Conservation (phyloP, 1,284 basidiomycete species). For the Vanrija pseudolonga region DNA sequence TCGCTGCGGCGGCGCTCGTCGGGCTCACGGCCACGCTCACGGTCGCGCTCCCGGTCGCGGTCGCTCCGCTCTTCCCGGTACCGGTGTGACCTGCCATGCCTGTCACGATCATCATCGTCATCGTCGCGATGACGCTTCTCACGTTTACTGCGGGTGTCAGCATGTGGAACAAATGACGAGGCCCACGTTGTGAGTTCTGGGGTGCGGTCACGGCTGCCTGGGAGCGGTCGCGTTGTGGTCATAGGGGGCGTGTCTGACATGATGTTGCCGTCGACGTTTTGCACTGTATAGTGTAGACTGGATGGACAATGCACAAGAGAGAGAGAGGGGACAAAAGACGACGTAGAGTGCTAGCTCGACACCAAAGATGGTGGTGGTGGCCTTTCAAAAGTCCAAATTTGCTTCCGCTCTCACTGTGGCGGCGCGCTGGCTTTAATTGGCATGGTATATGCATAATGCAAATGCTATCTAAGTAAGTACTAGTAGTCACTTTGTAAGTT, state of each 20-base stretch:
- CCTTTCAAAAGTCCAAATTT: no score
- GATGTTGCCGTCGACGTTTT: background rate
- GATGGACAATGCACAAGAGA: no score
- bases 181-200: conserved; percentile 43
- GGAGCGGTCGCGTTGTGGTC: conserved; percentile 9
- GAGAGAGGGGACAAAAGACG: no score
- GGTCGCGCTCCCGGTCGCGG: conserved; percentile 44
- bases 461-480: no score
- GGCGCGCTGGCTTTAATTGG: no score
- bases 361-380: no score
- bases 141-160: conserved; percentile 34
- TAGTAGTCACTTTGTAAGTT: no score
- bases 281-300: no score
- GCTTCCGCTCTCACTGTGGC: no score
- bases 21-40: conserved; percentile 1
- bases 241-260: conserved; percentile 36
- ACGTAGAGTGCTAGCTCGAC: no score
- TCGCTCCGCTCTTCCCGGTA: conserved; percentile 56
- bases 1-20: conserved; percentile 7
- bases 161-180: background rate
- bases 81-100: conserved; percentile 23
- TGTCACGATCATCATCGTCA: conserved; percentile 43
- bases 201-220: conserved; percentile 31
- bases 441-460: no score
- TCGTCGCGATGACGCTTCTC: conserved; percentile 52